Evolutionary conservation across 306 rosid genomes (phyloP).

Genomic region (Canavalia gladiata): DNA sequence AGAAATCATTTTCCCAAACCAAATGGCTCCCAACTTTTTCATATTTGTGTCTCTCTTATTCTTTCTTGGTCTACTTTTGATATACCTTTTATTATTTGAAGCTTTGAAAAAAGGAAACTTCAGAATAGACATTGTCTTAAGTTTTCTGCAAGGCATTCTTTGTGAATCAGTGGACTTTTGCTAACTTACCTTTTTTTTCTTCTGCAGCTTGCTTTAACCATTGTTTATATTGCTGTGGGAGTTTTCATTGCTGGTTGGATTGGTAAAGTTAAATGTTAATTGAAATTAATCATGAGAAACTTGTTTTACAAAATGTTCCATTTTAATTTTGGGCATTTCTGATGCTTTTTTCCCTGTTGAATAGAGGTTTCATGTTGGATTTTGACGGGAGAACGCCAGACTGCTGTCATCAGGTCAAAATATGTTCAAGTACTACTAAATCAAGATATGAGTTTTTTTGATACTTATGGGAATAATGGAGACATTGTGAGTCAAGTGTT

Average conservation of each 20-base stretch:
- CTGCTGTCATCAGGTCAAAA: constrained; percentile 94
- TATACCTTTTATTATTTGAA: constrained; percentile 28
- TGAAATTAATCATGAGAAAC: constrained; percentile 37
- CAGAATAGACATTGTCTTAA: constrained; percentile 20
- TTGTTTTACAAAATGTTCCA: constrained; percentile 30
- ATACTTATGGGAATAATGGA: constrained; percentile 97
- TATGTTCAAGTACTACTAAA: constrained; percentile 94
- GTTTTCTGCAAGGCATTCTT: constrained; percentile 19
- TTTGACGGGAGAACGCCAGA: constrained; percentile 97
- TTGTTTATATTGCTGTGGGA: constrained; percentile 88
- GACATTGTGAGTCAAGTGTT: constrained; percentile 99
- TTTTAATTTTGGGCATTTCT: constrained; percentile 41
- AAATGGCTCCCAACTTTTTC: not conserved
- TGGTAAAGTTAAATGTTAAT: constrained; percentile 64
- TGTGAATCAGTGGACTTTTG: constrained; percentile 38
- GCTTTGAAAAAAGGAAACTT: constrained; percentile 38
- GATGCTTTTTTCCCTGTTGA: constrained; percentile 49
- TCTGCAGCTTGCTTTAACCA: constrained; percentile 86
- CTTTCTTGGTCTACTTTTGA: constrained; percentile 34
- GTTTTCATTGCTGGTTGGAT: constrained; percentile 97
- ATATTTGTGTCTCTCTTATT: constrained; percentile 27
- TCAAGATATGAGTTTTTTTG: constrained; percentile 98
- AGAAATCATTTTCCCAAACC: no score
- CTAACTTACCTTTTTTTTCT: constrained; percentile 45
- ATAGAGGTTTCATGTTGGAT: constrained; percentile 99